Conservation (phyloP, 768 basidiomycete genomes). For the Auricularia sp. region DNA sequence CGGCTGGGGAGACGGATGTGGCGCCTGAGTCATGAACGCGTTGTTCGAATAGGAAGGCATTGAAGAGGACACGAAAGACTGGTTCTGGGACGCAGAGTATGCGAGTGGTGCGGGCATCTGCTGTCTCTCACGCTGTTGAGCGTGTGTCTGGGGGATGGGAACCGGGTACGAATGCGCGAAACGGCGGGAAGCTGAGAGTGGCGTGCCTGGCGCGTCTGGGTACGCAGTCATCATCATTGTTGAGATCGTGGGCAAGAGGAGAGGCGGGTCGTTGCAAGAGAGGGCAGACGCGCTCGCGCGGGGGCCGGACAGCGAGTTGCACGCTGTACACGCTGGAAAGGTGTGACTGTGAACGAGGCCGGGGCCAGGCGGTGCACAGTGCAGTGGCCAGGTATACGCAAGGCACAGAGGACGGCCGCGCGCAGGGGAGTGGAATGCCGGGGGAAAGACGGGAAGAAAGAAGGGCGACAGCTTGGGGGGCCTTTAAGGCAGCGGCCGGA, state of each 20-base stretch:
- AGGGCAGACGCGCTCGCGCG: neutral
- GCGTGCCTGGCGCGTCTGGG: neutral
- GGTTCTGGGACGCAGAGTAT: neutral
- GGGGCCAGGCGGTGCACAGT: neutral
- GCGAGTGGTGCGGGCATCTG: neutral
- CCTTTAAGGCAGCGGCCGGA: neutral
- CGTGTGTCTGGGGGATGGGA: neutral
- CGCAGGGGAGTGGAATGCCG: constrained; percentile 16
- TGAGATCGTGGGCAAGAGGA: neutral
- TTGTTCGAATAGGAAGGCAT: neutral
- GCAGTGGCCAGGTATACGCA: constrained; percentile 15
- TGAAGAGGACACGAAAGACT: neutral
- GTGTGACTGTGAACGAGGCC: neutral
- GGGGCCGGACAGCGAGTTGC: neutral
- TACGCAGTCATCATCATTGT: constrained; percentile 1
- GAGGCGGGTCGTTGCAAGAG: neutral
- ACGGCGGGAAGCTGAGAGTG: neutral
- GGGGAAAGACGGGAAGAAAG: neutral
- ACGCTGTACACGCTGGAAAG: neutral
- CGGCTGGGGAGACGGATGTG: neutral
- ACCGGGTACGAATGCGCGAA: neutral
- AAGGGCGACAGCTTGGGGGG: constrained; percentile 1
- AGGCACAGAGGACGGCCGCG: constrained; percentile 27
- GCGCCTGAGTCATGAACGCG: neutral
- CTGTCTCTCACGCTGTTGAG: neutral